A percentile compares a stretch with the other conserved stretches of the same genome.
phyloP scores from a whole-genome alignment of 2,329 filamentous ascomycete species.

The Aspergillus amoenus region DNA sequence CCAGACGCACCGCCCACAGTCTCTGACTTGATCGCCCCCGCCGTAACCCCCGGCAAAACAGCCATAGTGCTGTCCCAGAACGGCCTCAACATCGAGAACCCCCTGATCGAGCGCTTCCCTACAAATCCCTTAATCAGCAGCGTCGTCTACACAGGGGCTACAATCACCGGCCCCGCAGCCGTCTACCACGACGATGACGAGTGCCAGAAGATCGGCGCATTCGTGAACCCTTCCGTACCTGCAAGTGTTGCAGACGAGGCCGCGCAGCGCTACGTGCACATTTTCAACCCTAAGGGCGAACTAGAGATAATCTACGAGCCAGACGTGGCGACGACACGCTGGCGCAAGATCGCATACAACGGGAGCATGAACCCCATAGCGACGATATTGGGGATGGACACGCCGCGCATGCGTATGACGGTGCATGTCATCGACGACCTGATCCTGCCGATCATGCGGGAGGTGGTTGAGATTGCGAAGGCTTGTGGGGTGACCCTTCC shows the following conservation, averaged over 20 bases:
- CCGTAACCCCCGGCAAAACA: constrained; percentile 52
- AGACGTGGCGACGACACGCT: not conserved
- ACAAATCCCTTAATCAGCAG: constrained; percentile 53
- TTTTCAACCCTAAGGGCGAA: not conserved
- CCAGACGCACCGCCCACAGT: constrained; percentile 53
- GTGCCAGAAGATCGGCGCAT: not conserved
- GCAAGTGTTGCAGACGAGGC: not conserved
- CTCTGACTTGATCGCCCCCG: constrained; percentile 51
- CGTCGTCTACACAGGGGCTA: constrained; percentile 50
- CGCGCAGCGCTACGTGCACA: not conserved
- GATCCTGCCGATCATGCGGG: not conserved
- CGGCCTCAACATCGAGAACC: constrained; percentile 61
- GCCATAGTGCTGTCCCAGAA: constrained; percentile 61
- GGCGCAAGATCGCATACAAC: not conserved
- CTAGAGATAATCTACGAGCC: not conserved
- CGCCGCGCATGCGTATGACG: not conserved
- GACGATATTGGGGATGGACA: not conserved
- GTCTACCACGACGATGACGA: not conserved
- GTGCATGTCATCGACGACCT: not conserved
- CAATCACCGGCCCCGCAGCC: not conserved
- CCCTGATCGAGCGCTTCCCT: constrained; percentile 52
- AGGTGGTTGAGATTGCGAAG: not conserved
- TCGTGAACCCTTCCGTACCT: not conserved
- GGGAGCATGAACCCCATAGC: not conserved
- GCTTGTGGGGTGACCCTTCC: not conserved